phyloP scores from a whole-genome alignment of 192 early-diverging fungal genomes.

The Geosiphon pyriformis region DNA sequence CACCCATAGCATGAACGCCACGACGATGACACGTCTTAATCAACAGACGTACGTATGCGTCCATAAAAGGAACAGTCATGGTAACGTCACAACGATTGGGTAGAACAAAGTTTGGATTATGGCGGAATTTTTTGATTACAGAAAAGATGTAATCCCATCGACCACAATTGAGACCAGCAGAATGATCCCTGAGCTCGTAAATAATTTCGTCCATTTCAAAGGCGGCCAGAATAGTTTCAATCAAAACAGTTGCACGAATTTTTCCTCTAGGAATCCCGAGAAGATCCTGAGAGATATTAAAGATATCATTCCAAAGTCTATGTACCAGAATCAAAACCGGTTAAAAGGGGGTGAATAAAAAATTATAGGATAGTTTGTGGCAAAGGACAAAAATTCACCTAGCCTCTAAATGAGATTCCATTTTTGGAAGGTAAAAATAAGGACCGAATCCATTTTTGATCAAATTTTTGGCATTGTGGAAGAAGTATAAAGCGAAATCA shows the following conservation, averaged over 20 bases:
- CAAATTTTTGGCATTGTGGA: conserved; percentile 90
- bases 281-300: conserved; percentile 92
- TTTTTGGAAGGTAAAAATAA: conserved; percentile 99
- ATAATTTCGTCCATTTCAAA: conserved; percentile 99
- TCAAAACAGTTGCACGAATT: conserved; percentile 93
- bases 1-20: conserved; percentile 99
- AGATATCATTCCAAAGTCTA: conserved; percentile 97
- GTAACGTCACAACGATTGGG: conserved; percentile 87
- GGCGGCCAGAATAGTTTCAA: conserved; percentile 94
- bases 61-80: conserved; percentile 98
- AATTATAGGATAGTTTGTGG: background rate
- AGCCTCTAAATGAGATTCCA: conserved; percentile 97
- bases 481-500: conserved; percentile 98
- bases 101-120: conserved; percentile 78
- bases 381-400: conserved; percentile 6
- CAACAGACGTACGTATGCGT: conserved; percentile 92
- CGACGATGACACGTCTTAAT: conserved; percentile 98
- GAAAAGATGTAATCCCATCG: conserved; percentile 99
- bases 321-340: background rate
- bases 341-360: no score
- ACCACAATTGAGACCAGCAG: conserved; percentile 97
- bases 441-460: conserved; percentile 85
- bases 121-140: conserved; percentile 95
- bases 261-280: conserved; percentile 87
- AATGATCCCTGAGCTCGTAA: conserved; percentile 98